phyloP scores from a whole-genome alignment of 2,329 filamentous ascomycete species.

The Fusarium annulatum region DNA sequence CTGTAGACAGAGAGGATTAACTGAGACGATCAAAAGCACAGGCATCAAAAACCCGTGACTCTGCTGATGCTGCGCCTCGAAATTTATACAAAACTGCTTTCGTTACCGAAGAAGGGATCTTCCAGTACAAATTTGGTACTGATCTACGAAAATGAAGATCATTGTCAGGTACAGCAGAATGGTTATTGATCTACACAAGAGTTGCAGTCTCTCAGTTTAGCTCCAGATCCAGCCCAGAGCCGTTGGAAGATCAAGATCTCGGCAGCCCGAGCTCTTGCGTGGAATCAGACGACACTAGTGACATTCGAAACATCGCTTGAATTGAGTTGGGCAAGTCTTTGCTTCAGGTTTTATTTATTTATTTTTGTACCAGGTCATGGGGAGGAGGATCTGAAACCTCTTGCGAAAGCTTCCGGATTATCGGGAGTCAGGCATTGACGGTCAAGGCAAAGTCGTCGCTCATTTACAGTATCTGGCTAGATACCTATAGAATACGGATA shows the following conservation, averaged over 20 bases:
- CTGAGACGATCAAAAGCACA: not conserved
- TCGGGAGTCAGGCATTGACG: not conserved
- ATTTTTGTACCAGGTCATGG: not conserved
- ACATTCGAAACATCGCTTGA: constrained; percentile 12
- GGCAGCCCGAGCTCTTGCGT: constrained; percentile 9
- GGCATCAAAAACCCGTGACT: not conserved
- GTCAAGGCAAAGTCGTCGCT: not conserved
- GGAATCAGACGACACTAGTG: constrained; percentile 19
- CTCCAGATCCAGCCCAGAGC: constrained; percentile 16
- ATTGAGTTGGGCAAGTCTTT: constrained; percentile 3
- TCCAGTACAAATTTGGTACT: not conserved
- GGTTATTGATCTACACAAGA: constrained; percentile 9
- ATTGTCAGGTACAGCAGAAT: not conserved
- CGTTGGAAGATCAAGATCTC: constrained; percentile 16
- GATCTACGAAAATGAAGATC: constrained; percentile 12
- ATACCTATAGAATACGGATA: not conserved
- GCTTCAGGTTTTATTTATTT: constrained; percentile 1
- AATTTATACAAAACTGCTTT: not conserved
- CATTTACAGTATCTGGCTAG: not conserved
- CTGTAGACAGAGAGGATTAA: not conserved
- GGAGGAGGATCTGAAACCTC: not conserved
- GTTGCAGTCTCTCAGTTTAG: constrained; percentile 11
- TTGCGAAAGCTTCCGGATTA: not conserved
- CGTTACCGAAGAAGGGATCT: not conserved
- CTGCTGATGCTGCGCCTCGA: not conserved